Evolutionary conservation across 192 early-diverging fungal genomes (phyloP), one percentile per base, ranked within the genome.

Genomic region (Coemansia sp.): DNA sequence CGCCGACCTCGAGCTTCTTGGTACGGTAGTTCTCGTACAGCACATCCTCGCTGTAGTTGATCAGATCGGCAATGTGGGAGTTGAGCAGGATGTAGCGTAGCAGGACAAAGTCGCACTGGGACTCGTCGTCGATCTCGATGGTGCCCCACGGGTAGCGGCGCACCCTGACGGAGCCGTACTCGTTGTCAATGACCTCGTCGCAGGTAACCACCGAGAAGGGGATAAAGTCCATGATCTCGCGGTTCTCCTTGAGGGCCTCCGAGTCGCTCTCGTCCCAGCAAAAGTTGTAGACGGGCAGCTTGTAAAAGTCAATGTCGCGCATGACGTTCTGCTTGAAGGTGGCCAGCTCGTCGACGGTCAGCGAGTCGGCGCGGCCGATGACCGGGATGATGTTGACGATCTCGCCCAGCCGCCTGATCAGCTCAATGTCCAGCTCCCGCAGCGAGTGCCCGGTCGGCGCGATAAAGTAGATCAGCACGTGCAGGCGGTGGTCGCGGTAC

Each of bases 271-370:
- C 96, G 60, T 99, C 94, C 58, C 85, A 91, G 46, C 92, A 93
- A 74, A 99, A 99, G 76, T 96, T 91, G 80, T 96, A 99, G 58
- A 96, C 88, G 25, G 92, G 94, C 47, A 99, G 95, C 59, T 93
- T 86, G 79, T 94, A 95, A 71, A 91, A 85, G 31, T 86, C 85
- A 69, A 99, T 93, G 73, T 99, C 96, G 64, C 95, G 90, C 93
- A 94, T 96, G 44, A 96, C 77, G 77, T 83, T 80, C 60, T 84
- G 82, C 78, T 98, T 98, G 75, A 92, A 98, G 17, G 79, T 77
- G 9, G 76, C 55, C 46, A 90, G 61, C 69, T 98, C 95, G 31
- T 82, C 77, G 12, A 85, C 82, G 16, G 91, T 90, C 40, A 96
- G 76, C 7, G 89, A 82, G 70, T 98, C 96, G 4, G 93, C 86